Evolutionary conservation across 805 yeast species (phyloP).

Genomic region (Yarrowia sp.): DNA sequence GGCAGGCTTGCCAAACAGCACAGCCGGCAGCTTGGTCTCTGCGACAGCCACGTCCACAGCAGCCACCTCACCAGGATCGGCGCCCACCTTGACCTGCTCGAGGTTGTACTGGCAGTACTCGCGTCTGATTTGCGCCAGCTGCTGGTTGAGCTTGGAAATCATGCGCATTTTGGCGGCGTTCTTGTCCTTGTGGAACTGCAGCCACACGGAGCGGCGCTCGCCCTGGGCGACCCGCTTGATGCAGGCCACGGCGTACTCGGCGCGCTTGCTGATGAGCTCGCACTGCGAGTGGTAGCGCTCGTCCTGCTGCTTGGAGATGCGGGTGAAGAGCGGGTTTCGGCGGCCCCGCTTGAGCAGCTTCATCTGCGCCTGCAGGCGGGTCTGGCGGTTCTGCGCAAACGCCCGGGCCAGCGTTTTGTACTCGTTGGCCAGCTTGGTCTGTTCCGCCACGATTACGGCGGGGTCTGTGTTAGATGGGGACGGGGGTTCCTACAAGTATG

Average conservation of each 20-base stretch:
- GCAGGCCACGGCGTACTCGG: constrained; percentile 43
- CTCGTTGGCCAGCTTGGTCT: constrained; percentile 43
- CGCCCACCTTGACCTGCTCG: constrained; percentile 53
- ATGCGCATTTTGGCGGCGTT: constrained; percentile 45
- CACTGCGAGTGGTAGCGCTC: constrained; percentile 36
- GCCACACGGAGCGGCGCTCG: constrained; percentile 46
- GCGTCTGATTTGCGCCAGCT: constrained; percentile 44
- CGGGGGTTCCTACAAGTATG: too few species aligned
- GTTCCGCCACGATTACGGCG: constrained; percentile 40
- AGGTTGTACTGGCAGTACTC: constrained; percentile 43
- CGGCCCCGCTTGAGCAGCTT: constrained; percentile 42
- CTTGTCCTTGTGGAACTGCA: constrained; percentile 47
- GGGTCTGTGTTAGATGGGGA: constrained; percentile 40
- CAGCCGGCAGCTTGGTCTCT: constrained; percentile 10
- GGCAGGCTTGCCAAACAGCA: constrained; percentile 26
- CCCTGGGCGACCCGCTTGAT: constrained; percentile 43
- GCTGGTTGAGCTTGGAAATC: constrained; percentile 42
- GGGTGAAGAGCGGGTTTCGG: constrained; percentile 40
- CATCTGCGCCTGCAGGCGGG: constrained; percentile 42
- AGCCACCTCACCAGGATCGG: constrained; percentile 36
- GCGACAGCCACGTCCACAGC: not conserved
- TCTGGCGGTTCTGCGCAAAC: constrained; percentile 42
- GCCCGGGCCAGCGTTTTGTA: constrained; percentile 43
- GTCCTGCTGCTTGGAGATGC: constrained; percentile 42
- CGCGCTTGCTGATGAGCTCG: constrained; percentile 38